These are phyloP conservation scores for Trichodelitschia bisporula DNA, from an alignment of 495 filamentous ascomycete species.

Conservation along the genomic window DNA sequence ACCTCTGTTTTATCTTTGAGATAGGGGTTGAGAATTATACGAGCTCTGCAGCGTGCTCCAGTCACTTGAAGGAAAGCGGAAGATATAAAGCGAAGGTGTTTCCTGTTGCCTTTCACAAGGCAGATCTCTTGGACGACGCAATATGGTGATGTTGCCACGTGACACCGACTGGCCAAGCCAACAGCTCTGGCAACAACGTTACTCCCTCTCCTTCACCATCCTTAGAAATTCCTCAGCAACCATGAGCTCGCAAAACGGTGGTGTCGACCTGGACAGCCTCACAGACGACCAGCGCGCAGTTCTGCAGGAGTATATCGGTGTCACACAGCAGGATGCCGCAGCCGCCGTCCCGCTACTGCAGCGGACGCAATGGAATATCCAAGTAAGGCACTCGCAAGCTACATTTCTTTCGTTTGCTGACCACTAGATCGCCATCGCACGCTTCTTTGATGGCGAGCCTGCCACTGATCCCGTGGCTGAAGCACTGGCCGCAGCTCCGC, in stretches of 20 bases:
- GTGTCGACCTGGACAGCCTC: conserved; percentile 45
- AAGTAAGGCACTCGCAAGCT: conserved; percentile 26
- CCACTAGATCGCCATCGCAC: conserved; percentile 67
- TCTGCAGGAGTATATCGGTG: conserved; percentile 65
- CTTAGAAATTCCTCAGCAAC: conserved; percentile 15
- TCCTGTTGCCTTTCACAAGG: no score
- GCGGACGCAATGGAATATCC: conserved; percentile 86
- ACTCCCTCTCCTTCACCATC: conserved; percentile 1
- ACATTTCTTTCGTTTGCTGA: conserved; percentile 1
- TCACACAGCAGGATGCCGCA: conserved; percentile 57
- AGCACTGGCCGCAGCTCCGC: conserved; percentile 34
- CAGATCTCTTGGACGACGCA: no score
- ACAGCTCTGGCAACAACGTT: no score
- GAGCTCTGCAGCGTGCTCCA: no score
- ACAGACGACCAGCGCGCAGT: conserved; percentile 50
- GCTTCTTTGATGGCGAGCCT: conserved; percentile 92
- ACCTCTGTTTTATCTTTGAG: no score
- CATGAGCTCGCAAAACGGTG: no score
- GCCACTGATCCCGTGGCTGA: conserved; percentile 56
- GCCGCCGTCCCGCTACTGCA: conserved; percentile 62
- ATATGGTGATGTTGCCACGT: no score
- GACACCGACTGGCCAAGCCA: no score
- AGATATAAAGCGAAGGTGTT: no score
- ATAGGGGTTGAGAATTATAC: no score
- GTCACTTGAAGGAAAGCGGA: no score